Evolutionary conservation across 805 yeast genomes (phyloP), one percentile per base, ranked within the genome.

Genomic region (Hanseniaspora vineae): DNA sequence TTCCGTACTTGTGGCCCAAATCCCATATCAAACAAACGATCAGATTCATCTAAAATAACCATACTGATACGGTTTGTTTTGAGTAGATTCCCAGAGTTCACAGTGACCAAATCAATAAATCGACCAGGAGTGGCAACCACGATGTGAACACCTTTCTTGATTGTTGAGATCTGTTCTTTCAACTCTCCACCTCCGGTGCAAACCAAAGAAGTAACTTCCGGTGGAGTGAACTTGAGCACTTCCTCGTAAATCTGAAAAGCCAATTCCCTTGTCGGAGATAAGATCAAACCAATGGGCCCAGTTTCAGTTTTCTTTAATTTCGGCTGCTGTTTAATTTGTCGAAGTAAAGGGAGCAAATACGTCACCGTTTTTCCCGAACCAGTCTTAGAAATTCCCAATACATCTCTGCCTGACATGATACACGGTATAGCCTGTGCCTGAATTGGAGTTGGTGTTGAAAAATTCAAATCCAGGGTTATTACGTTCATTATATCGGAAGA

Each of bases 361-460:
- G 96, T 84, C 55, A 90, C 71, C 0, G 98, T 92, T 60, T 92
- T 92, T 2, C 98, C 98, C 0, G 96, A 85, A 0, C 98, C 98
- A 0, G 98, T 92, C 53, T 88, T 87, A 0, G 98, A 97, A 18
- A 92, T 82, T 6, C 96, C 97, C 44, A 92, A 82, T 8, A 90
- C 77, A 65, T 92, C 97, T 44, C 83, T 65, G 0, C 97, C 97
- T 2, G 81, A 70, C 94, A 90, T 84, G 12, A 88, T 78, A 0
- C 88, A 83, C 0, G 98, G 97, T 19, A 89, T 70, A 0, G 96
- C 88, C 57, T 88, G 96, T 0, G 88, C 72, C 62, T 92, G 98
- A 47, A 92, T 87, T 0, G 96, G 77, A 0, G 97, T 85, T 1
- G 97, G 96, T 2, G 65, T 58, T 0, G 63, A 67, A 58, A 77